Evolutionary conservation across 2,329 filamentous ascomycete genomes (phyloP).

Genomic region (Alternaria sp.): DNA sequence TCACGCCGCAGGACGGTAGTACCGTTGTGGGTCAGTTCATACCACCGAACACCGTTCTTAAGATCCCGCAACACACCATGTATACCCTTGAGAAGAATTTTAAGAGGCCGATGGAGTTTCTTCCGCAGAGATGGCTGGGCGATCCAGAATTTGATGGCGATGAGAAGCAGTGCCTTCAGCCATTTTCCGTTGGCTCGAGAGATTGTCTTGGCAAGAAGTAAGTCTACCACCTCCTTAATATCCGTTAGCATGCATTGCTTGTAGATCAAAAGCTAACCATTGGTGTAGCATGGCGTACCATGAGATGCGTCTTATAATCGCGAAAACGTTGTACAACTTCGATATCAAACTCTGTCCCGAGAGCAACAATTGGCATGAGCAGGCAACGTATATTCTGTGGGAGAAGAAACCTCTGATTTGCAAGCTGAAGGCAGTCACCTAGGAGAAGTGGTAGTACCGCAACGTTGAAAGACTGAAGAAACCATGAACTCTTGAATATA

Average conservation of each 20-base stretch:
- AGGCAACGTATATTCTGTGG: conserved; percentile 52
- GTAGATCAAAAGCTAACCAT: conserved; percentile 14
- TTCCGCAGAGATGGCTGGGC: conserved; percentile 55
- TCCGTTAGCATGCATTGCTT: not conserved
- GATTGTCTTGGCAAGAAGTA: conserved; percentile 52
- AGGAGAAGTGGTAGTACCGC: not conserved
- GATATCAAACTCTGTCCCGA: conserved; percentile 51
- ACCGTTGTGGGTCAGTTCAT: conserved; percentile 50
- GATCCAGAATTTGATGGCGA: conserved; percentile 37
- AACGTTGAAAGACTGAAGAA: not conserved
- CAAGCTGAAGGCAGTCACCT: conserved; percentile 34
- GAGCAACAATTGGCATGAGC: conserved; percentile 43
- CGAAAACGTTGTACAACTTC: conserved; percentile 51
- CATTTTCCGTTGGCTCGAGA: conserved; percentile 57
- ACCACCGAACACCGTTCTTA: conserved; percentile 37
- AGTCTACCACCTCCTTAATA: conserved; percentile 19
- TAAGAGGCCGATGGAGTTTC: conserved; percentile 46
- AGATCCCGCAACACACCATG: conserved; percentile 31
- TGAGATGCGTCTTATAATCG: conserved; percentile 55
- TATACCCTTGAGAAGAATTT: conserved; percentile 45
- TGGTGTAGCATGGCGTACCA: conserved; percentile 47
- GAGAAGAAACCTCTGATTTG: conserved; percentile 48
- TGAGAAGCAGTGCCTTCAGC: conserved; percentile 50
- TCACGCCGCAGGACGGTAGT: conserved; percentile 49
- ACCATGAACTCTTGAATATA: not conserved